Evolutionary conservation across 768 basidiomycete species (phyloP).

Genomic region (Boletus rubropictus): DNA sequence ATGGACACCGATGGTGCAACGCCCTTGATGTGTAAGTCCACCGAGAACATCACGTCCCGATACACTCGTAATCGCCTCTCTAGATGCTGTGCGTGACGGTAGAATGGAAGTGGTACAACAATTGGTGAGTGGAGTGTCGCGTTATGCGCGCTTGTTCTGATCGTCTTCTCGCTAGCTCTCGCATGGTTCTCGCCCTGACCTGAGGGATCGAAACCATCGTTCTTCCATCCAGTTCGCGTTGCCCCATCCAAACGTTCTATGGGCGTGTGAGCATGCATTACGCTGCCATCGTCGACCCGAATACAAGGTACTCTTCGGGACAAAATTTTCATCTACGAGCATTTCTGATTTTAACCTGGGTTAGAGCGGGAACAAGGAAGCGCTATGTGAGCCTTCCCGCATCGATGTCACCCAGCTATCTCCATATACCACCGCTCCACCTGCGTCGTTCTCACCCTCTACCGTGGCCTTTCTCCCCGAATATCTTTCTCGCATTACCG

Average conservation of each 20-base stretch:
- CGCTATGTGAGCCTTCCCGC: conserved; percentile 21
- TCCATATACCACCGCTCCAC: conserved; percentile 19
- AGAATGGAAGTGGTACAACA: conserved; percentile 59
- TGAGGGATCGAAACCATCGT: conserved; percentile 65
- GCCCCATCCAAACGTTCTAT: conserved; percentile 55
- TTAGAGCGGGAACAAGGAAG: conserved; percentile 31
- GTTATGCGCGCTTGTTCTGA: conserved; percentile 10
- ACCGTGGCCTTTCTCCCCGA: conserved; percentile 34
- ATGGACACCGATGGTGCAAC: conserved; percentile 73
- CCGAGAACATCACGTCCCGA: neutral
- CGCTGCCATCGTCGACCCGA: conserved; percentile 58
- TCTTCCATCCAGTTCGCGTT: conserved; percentile 68
- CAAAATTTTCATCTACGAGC: neutral
- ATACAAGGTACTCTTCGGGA: conserved; percentile 40
- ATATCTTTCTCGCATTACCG: conserved; percentile 39
- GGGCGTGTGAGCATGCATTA: conserved; percentile 63
- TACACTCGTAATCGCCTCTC: neutral
- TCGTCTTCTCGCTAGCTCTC: conserved; percentile 34
- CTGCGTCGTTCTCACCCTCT: conserved; percentile 29
- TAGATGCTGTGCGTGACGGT: conserved; percentile 76
- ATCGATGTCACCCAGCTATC: conserved; percentile 23
- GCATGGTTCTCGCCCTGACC: conserved; percentile 68
- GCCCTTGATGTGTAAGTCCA: conserved; percentile 72
- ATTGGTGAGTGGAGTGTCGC: conserved; percentile 43
- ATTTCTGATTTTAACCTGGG: conserved; percentile 1